phyloP scores from a whole-genome alignment of 2,329 filamentous ascomycete genomes.

The Ascochyta lentis region DNA sequence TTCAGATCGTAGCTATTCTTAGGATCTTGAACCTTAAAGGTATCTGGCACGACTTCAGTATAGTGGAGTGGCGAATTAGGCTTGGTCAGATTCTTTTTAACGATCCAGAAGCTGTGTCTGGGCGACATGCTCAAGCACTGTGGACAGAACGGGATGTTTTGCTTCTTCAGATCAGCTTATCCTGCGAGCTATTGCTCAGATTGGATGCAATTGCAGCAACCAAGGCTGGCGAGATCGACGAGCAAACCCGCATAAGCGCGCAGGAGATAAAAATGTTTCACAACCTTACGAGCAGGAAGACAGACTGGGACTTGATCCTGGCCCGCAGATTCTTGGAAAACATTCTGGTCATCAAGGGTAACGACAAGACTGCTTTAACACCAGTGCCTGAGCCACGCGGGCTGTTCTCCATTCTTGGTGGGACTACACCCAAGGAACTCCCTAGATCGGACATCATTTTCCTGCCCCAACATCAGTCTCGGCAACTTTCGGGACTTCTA shows the following conservation, averaged over 20 bases:
- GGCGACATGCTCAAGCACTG: conserved; percentile 30
- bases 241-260: conserved; percentile 50
- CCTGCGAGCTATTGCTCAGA: conserved; percentile 62
- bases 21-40: conserved; percentile 69
- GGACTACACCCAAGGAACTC: conserved; percentile 26
- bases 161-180: conserved; percentile 61
- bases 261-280: conserved; percentile 56
- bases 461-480: conserved; percentile 43
- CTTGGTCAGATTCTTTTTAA: conserved; percentile 77
- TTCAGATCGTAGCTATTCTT: conserved; percentile 73
- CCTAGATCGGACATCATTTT: conserved; percentile 38
- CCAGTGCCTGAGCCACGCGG: conserved; percentile 35
- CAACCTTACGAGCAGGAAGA: conserved; percentile 57
- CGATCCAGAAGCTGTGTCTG: conserved; percentile 28
- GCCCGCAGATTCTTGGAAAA: conserved; percentile 61
- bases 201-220: conserved; percentile 56
- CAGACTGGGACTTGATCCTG: conserved; percentile 63
- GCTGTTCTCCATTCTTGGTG: conserved; percentile 38
- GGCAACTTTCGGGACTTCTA: conserved; percentile 58
- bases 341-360: conserved; percentile 50
- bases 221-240: conserved; percentile 42
- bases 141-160: conserved; percentile 60
- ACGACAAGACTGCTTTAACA: conserved; percentile 20
- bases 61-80: conserved; percentile 76
- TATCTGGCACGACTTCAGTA: conserved; percentile 76